Base-by-base conservation (phyloP, 179 eudicot genomes). In the Spergularia azorica region DNA sequence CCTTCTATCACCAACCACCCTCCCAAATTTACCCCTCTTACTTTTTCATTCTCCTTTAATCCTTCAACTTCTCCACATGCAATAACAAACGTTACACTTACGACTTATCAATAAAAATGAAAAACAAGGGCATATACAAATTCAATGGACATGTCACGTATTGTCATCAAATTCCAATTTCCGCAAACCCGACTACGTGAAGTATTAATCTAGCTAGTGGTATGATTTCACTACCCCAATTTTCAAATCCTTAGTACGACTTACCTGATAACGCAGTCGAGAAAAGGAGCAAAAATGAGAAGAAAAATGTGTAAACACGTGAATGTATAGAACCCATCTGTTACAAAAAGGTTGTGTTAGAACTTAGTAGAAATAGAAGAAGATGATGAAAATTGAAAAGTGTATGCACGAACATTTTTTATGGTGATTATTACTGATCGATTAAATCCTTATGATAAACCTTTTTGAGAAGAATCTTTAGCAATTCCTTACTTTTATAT, bases 1-100 rank as follows among this genome's bases (percentile, higher is more conserved):
- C 92, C 96, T 82, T 91, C 92, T 10, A 88, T 77, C 48, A 92
- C 97, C 86, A 92, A 85, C 97, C 97, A 92, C 21, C 97, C 97
- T 73, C 97, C 97, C 81, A 92, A 86, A 81, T 92, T 92, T 76
- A 92, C 97, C 72, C 88, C 97, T 83, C 97, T 88, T 5, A 92
- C 97, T 88, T 86, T 92, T 39, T 90, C 71, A 88, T 84, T 71
- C 38, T 89, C 91, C 63, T 58, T 81, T n/a, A 90, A 59, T 67
- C 97, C 95, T 80, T 91, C 91, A 80, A 89, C 95, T 92, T 79
- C 56, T 77, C 72, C 15, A 60, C 51, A 57, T n/a, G 62, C 59
- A n/a, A 11, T 54, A 79, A 65, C 1, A 36, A 14, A 41, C 36
- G 57, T 32, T 21, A 2, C 9, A 63, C 3, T 64, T 46, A 57